phyloP scores from a whole-genome alignment of 257 asterid species.

The Capsicum pubescens region DNA sequence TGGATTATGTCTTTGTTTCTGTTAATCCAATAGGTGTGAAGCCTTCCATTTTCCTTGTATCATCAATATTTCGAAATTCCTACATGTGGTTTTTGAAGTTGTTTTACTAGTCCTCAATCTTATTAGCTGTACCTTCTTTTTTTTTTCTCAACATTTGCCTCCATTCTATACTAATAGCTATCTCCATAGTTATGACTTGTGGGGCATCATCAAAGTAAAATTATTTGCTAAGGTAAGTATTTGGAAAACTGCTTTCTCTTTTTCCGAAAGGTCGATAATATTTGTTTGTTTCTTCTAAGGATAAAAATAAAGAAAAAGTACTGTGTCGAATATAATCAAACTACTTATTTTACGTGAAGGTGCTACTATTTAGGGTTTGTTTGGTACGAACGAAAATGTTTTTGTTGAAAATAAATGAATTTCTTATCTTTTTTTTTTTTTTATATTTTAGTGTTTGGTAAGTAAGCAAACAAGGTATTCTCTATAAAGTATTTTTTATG shows the following conservation, averaged over 20 bases:
- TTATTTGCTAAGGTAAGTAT: background rate
- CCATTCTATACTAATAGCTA: too few species aligned
- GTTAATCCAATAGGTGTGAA: slow-evolving; percentile 12
- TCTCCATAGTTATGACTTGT: too few species aligned
- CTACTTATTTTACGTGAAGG: background rate
- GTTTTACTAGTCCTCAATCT: background rate
- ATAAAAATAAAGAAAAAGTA: background rate
- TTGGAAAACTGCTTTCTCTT: background rate
- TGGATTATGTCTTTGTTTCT: slow-evolving; percentile 6
- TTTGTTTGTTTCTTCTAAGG: background rate
- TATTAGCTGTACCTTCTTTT: background rate
- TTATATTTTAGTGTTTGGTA: background rate
- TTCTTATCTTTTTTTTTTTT: background rate
- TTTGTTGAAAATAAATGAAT: background rate
- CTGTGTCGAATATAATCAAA: too few species aligned
- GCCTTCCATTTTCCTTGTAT: slow-evolving; percentile 5
- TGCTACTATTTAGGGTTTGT: background rate
- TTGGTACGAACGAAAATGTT: background rate
- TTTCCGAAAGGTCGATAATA: background rate
- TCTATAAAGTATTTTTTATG: background rate
- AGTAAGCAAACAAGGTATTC: background rate
- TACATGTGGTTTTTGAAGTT: background rate
- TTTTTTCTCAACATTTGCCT: too few species aligned
- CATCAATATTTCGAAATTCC: background rate
- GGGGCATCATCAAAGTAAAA: too few species aligned